Evolutionary conservation across 495 filamentous ascomycete species (phyloP).

Genomic region (Podospora australis): DNA sequence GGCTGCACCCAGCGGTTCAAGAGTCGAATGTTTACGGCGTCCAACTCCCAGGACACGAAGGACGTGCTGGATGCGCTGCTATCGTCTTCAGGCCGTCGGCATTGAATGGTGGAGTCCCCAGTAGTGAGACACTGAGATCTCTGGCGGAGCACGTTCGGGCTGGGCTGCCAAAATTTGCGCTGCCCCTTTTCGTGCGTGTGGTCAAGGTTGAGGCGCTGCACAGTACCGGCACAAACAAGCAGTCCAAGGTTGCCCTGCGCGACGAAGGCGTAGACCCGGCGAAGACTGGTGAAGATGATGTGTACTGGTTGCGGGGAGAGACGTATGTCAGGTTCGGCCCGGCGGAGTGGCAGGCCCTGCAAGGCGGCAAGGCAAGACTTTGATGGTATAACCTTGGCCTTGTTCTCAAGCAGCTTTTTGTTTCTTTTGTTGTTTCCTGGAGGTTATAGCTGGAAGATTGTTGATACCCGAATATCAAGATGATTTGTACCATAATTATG

Average conservation of each 20-base stretch:
- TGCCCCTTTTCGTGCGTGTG: slow-evolving; percentile 71
- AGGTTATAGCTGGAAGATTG: neutral
- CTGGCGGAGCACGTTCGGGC: slow-evolving; percentile 53
- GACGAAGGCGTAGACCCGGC: slow-evolving; percentile 65
- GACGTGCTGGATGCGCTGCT: slow-evolving; percentile 77
- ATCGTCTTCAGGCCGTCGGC: slow-evolving; percentile 44
- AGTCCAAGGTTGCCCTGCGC: slow-evolving; percentile 69
- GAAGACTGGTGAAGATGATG: slow-evolving; percentile 49
- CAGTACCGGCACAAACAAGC: slow-evolving; percentile 80
- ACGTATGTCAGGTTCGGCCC: slow-evolving; percentile 61
- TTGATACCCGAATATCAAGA: too few relatives aligned
- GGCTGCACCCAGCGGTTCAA: slow-evolving; percentile 55
- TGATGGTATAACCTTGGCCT: too few relatives aligned
- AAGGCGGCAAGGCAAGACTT: slow-evolving; percentile 62
- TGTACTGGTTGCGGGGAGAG: slow-evolving; percentile 59
- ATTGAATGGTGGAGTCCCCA: slow-evolving; percentile 21
- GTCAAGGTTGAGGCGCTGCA: slow-evolving; percentile 47
- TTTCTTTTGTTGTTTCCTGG: neutral
- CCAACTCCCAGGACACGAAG: slow-evolving; percentile 73
- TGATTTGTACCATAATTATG: too few relatives aligned
- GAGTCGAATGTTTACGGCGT: slow-evolving; percentile 93
- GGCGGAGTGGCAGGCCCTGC: slow-evolving; percentile 63
- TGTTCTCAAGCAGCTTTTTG: too few relatives aligned
- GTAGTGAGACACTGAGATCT: slow-evolving; percentile 41
- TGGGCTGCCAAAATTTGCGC: slow-evolving; percentile 63